Conservation (phyloP, 1,284 basidiomycete genomes). For the Pascua guehoae region DNA sequence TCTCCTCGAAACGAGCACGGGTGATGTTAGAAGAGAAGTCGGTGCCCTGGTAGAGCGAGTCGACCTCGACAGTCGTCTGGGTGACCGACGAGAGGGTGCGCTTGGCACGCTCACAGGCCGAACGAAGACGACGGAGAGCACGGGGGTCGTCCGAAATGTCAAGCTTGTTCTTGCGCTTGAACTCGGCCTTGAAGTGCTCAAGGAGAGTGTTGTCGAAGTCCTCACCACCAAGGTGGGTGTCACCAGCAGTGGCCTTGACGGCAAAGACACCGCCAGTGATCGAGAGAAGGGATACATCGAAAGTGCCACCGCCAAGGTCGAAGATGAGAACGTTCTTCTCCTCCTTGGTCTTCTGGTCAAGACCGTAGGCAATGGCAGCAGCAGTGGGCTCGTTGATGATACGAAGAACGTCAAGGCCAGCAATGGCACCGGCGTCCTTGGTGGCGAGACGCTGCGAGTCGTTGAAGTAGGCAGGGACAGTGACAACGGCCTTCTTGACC, state of each 20-base stretch:
- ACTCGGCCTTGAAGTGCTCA: constrained; percentile 88
- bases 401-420: constrained; percentile 91
- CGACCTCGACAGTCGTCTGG: constrained; percentile 96
- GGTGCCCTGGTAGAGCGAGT: constrained; percentile 95
- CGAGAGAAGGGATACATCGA: constrained; percentile 96
- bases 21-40: constrained; percentile 99
- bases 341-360: constrained; percentile 84
- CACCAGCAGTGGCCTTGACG: constrained; percentile 95
- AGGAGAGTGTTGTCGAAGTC: constrained; percentile 98
- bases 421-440: constrained; percentile 96
- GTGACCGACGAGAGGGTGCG: constrained; percentile 95
- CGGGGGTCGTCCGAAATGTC: constrained; percentile 88
- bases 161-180: constrained; percentile 95
- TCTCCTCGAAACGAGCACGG: constrained; percentile 97
- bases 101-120: constrained; percentile 98
- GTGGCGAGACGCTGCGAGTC: constrained; percentile 98
- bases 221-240: constrained; percentile 98
- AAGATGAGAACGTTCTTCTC: constrained; percentile 97
- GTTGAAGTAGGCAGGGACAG: constrained; percentile 98
- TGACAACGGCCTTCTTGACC: constrained; percentile 96
- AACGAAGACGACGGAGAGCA: constrained; percentile 94
- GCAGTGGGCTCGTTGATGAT: constrained; percentile 99
- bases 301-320: constrained; percentile 97
- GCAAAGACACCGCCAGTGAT: constrained; percentile 97
- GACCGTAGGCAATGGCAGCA: constrained; percentile 91